Conservation (phyloP, 495 filamentous ascomycete genomes). For the Niebla homalea region DNA sequence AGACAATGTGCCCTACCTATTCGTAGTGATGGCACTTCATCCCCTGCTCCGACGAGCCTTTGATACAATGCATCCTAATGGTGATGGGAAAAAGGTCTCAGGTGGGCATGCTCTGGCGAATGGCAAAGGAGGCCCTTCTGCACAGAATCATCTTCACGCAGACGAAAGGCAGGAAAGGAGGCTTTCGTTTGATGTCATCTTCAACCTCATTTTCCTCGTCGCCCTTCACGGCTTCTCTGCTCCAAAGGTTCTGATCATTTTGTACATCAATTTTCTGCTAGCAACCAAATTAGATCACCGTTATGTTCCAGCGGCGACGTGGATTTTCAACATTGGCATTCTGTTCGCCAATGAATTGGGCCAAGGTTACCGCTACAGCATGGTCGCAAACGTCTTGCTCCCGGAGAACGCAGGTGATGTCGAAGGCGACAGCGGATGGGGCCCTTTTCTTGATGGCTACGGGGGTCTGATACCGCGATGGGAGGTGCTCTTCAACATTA, state of each 20-base stretch:
- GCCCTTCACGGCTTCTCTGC: slow-evolving; percentile 77
- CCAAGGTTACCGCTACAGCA: slow-evolving; percentile 57
- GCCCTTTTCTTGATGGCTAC: slow-evolving; percentile 53
- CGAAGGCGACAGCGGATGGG: slow-evolving; percentile 39
- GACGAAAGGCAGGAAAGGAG: slow-evolving; percentile 61
- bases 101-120: slow-evolving; percentile 2
- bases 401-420: slow-evolving; percentile 17
- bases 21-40: slow-evolving; percentile 56
- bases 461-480: slow-evolving; percentile 76
- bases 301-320: slow-evolving; percentile 64
- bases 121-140: slow-evolving; percentile 3
- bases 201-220: slow-evolving; percentile 64
- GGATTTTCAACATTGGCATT: slow-evolving; percentile 80
- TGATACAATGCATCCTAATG: slow-evolving; percentile 27
- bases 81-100: background rate
- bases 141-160: slow-evolving; percentile 24
- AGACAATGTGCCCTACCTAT: slow-evolving; percentile 70
- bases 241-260: slow-evolving; percentile 65
- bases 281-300: slow-evolving; percentile 52
- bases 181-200: slow-evolving; percentile 71
- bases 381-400: slow-evolving; percentile 42
- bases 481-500: slow-evolving; percentile 95
- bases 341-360: slow-evolving; percentile 85
- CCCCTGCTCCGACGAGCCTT: slow-evolving; percentile 64
- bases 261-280: slow-evolving; percentile 71